A percentile compares a stretch with the other conserved stretches of the same genome.
These are phyloP conservation scores for Sicyos edulis DNA, from an alignment of 306 rosid species.

Conservation along the genomic window DNA sequence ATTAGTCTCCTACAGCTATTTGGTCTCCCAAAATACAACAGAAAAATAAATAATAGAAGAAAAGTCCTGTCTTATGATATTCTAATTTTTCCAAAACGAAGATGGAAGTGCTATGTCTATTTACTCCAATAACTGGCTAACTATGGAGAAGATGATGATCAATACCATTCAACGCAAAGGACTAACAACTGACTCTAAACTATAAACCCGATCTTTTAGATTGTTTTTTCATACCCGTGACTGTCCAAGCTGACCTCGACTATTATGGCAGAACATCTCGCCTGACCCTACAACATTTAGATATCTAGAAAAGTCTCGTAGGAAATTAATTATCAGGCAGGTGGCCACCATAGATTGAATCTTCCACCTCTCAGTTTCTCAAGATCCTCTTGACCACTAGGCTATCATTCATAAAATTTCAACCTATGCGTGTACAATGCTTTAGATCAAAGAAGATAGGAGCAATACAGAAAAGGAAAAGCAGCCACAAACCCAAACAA, in stretches of 20 bases:
- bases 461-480: background rate
- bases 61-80: background rate
- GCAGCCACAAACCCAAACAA: background rate
- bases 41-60: background rate
- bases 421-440: background rate
- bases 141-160: background rate
- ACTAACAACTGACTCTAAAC: background rate
- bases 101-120: background rate
- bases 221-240: no score
- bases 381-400: no score
- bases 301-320: no score
- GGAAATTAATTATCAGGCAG: no score
- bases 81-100: constrained; percentile 1
- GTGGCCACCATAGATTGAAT: no score
- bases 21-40: no score
- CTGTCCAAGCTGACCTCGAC: no score
- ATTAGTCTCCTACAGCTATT: background rate
- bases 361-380: no score
- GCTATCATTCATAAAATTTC: background rate
- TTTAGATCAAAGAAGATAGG: background rate
- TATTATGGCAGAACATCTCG: no score
- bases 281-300: no score
- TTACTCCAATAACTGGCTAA: background rate
- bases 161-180: background rate
- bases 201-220: background rate